Base-by-base conservation (phyloP, 805 yeast species). In the Candida pseudoglaebosa region DNA sequence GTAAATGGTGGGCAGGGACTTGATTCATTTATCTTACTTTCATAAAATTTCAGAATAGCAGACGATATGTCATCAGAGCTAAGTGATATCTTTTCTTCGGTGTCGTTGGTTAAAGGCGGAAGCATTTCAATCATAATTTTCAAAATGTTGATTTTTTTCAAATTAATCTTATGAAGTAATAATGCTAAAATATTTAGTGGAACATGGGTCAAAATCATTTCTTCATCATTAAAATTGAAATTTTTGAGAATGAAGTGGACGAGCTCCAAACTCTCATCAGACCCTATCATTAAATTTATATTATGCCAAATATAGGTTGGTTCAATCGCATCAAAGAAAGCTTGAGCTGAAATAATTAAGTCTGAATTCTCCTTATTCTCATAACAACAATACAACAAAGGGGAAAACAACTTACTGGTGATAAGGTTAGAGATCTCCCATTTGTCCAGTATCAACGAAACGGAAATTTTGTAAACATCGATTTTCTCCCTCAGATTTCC, bases 361-460 rank as follows among this genome's bases (percentile, higher is more conserved):
- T 75, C 82, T 4, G 65, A 62, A 38, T 62, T 40, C 10, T 48
- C 50, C 35, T 32, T 42, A 42, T 36, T 36, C 40, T 40, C 45
- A 54, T 46, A 67, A 2, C 82, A 71, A 3, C 78, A 66, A 38
- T 60, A 47, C 35, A 93, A 58, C 2, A 86, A 66, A 0, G 95
- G 91, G 1, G 77, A 61, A 32, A 93, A 75, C 5, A 90, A 57
- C 18, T 66, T 60, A 0, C 96, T 95, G 1, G 89, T 78, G 1
- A 91, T 65, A 10, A 74, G 57, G 8, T 81, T 78, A 9, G 96
- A 95, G 30, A 93, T 80, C 59, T 93, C 99, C 98, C 98, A 93
- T 44, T 88, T 77, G 54, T 93, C 98, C 80, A 90, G 77, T 3
- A 90, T 70, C 1, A 93, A 78, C 3, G 67, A 52, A 13, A 82